Conservation (phyloP, 23 red algal genomes). For the Gracilariopsis chorda region DNA sequence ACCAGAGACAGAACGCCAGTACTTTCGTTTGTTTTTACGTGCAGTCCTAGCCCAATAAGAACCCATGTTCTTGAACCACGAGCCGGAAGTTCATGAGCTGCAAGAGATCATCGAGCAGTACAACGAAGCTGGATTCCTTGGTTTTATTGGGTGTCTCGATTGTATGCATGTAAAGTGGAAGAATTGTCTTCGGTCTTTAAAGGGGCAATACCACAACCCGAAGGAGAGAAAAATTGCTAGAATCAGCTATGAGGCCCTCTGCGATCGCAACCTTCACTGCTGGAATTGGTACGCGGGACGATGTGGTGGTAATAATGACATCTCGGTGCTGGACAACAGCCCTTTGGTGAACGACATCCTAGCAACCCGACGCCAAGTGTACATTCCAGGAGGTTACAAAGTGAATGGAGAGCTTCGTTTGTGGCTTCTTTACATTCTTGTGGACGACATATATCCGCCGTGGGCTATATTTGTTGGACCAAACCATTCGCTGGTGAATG, state of each 20-base stretch:
- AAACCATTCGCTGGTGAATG: not conserved
- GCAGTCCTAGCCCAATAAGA: not conserved
- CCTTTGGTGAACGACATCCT: not conserved
- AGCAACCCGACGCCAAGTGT: not conserved
- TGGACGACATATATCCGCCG: not conserved
- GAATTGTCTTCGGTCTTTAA: not conserved
- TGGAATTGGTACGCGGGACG: conserved; percentile 51
- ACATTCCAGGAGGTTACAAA: not conserved
- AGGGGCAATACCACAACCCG: not conserved
- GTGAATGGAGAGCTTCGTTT: not conserved
- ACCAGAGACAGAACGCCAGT: not conserved
- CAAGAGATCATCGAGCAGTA: not conserved
- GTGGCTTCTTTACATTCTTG: not conserved
- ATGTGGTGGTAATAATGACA: conserved; percentile 21
- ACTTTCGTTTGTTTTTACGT: not conserved
- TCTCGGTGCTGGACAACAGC: not conserved
- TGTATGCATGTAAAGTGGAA: not conserved
- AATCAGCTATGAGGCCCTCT: not conserved
- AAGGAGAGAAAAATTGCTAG: conserved; percentile 1
- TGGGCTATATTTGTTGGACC: conserved; percentile 11
- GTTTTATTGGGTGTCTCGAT: not conserved
- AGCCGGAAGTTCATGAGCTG: not conserved
- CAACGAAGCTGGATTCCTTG: not conserved
- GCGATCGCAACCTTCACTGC: conserved; percentile 2
- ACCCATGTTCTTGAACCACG: not conserved